Base-by-base conservation (phyloP, 2,329 filamentous ascomycete species). In the Emydomyces testavorans region DNA sequence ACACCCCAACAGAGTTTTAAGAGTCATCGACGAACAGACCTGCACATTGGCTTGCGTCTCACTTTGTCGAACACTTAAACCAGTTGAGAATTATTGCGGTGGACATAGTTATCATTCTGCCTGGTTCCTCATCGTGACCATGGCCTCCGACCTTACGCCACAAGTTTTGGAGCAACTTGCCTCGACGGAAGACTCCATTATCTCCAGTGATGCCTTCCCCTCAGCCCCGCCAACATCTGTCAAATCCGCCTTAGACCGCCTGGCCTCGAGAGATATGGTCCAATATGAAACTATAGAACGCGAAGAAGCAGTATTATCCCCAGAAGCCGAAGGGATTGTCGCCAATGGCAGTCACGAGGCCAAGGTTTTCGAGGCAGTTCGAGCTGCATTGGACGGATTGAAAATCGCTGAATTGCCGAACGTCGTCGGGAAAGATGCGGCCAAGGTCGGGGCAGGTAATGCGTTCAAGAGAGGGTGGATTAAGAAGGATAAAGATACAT, bases 221-320 rank as follows among this genome's bases (percentile, higher is more conserved):
- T 65, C 75, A 57, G 68, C 73, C 58, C 72, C 78, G 60, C 83
- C 82, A 59, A 72, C 76, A 52, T 76, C 79, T 51, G 71, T 95
- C 62, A 96, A 95, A 72, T 83, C 85, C 54, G 85, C 87, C 24
- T 75, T 96, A 54, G 92, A 96, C 70, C 79, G 88, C 56, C 77
- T 98, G 46, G 76, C 75, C 24, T 92, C 86, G 50, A 79, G 90
- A 58, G 82, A 80, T 43, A 95, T 95, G 87, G 74, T 96, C 54
- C 73, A 76, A 55, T 95, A 94, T 68, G 80, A 93, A 58, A 83
- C 85, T 39, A 75, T 87, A 52, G 88, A 95, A 57, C 74, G 76
- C 45, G 86, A 95, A 63, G 79, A 89, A 60, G 77, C 82, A 11
- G 60, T 81, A 29, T 71, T 96, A 26, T 92, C 93, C 51, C 68